Conservation (phyloP, 73 alveolate genomes). For the Paramecium tetraurelia region DNA sequence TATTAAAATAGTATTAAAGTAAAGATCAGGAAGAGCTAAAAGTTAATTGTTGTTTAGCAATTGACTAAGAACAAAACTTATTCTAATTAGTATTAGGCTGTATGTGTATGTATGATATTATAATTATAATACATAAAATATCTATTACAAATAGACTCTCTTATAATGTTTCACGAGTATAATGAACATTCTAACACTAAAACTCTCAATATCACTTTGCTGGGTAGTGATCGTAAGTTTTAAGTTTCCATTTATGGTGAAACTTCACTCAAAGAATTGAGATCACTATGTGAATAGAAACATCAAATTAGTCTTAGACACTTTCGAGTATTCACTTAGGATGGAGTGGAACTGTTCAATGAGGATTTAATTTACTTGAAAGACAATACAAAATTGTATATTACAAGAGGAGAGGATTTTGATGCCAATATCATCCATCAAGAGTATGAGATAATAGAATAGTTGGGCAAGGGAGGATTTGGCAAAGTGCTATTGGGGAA, state of each 20-base stretch:
- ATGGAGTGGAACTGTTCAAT: constrained; percentile 56
- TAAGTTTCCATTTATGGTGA: not conserved
- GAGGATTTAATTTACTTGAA: constrained; percentile 25
- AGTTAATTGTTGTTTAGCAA: not conserved
- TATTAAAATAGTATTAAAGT: not conserved
- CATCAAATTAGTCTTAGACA: not conserved
- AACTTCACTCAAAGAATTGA: not conserved
- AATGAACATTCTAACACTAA: not conserved
- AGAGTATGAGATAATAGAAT: constrained; percentile 72
- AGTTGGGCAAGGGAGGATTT: constrained; percentile 96
- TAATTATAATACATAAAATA: not conserved
- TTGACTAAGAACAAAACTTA: not conserved
- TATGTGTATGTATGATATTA: not conserved
- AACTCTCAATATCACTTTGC: not conserved
- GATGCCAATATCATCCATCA: not conserved
- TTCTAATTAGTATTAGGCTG: not conserved
- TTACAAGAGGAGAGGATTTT: constrained; percentile 10
- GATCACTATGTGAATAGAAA: not conserved
- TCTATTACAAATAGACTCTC: not conserved
- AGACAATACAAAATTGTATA: not conserved
- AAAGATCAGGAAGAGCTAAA: not conserved
- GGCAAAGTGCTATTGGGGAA: constrained; percentile 92
- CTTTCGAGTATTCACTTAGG: constrained; percentile 34
- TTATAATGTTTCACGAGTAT: not conserved
- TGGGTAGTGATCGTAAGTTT: not conserved